Percentiles rank a stretch among this genome's conserved stretches.
Conservation (phyloP, 768 basidiomycete species). For the Tylopilus sp. region DNA sequence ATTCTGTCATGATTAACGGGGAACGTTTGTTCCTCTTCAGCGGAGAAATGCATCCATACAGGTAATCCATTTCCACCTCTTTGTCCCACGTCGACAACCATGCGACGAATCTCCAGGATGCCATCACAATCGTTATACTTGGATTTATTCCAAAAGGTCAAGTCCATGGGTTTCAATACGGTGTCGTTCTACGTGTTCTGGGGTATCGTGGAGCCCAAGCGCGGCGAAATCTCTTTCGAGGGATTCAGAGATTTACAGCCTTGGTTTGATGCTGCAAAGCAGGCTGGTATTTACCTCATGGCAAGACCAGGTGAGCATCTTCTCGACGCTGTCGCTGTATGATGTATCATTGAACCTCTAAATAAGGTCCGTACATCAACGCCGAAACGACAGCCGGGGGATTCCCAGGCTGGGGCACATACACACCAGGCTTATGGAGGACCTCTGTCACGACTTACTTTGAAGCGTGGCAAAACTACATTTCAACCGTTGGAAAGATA, state of each 20-base stretch:
- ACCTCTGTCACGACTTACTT: conserved; percentile 48
- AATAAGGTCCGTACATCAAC: conserved; percentile 27
- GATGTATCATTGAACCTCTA: background rate
- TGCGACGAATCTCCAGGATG: conserved; percentile 12
- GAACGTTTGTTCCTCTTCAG: conserved; percentile 56
- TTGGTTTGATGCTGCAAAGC: conserved; percentile 29
- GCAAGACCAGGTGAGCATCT: conserved; percentile 23
- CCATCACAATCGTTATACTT: conserved; percentile 37
- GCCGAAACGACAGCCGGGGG: conserved; percentile 36
- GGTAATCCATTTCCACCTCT: conserved; percentile 17
- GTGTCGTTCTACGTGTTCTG: conserved; percentile 61
- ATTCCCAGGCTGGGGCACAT: conserved; percentile 58
- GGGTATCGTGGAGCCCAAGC: conserved; percentile 43
- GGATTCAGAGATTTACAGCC: conserved; percentile 39
- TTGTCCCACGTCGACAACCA: background rate
- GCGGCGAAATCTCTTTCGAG: conserved; percentile 50
- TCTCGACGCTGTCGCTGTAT: background rate
- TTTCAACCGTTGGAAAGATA: conserved; percentile 47
- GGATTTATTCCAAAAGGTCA: conserved; percentile 62
- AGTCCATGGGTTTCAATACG: conserved; percentile 35
- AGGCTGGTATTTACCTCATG: conserved; percentile 27
- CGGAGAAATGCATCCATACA: conserved; percentile 63
- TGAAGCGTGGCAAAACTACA: conserved; percentile 54
- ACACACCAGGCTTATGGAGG: conserved; percentile 46
- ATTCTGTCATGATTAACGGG: conserved; percentile 55